Base-by-base conservation (phyloP, 2,329 filamentous ascomycete species). In the Curvularia sp. region DNA sequence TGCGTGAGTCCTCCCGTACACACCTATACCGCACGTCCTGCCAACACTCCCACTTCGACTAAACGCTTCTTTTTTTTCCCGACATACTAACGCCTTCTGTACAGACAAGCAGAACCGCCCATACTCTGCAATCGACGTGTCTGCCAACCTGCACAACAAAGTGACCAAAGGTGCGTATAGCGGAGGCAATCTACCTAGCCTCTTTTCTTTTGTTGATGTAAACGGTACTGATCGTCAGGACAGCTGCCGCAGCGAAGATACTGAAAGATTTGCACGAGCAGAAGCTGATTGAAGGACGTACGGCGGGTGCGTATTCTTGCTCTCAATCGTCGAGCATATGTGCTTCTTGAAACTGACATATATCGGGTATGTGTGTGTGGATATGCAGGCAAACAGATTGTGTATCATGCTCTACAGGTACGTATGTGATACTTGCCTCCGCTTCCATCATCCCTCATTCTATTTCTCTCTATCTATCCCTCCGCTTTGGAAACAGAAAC, bases 261-360 rank as follows among this genome's bases (percentile, higher is more conserved):
- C 77, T 90, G 32, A 87, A 86, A 66, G 86, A 89, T 58, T 77
- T 90, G 71, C 83, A 86, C 59, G 85, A 88, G 64, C 81, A 80
- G 41, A 83, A 83, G 10, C 76, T 85, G 64, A 84, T 90, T 41
- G 84, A 85, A 66, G 85, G 83, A 49, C 83, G 83, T 49, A 76
- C 79, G 38, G 80, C 85, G 38, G 84, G 83, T 84, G 66, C 61
- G 73, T 53, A 13, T 34, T 15, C 9, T 9, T 9, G 9, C 15
- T 9, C 12, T 34, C 9, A 12, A 18, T 36, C 15, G n/a, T 7
- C n/a, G 12, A 18, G 34, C 8, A 4, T 3, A 7, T 7, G n/a
- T n/a, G 34, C n/a, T 36, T 6, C 13, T 25, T 6, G 28, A 4
- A 2, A 43, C 30, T 41, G 57, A 27, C 28, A 18, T 15, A 47